A percentile compares a stretch with the other conserved stretches of the same genome.
Evolutionary conservation across 257 asterid species (phyloP).

Genomic region (Scutellaria minor): DNA sequence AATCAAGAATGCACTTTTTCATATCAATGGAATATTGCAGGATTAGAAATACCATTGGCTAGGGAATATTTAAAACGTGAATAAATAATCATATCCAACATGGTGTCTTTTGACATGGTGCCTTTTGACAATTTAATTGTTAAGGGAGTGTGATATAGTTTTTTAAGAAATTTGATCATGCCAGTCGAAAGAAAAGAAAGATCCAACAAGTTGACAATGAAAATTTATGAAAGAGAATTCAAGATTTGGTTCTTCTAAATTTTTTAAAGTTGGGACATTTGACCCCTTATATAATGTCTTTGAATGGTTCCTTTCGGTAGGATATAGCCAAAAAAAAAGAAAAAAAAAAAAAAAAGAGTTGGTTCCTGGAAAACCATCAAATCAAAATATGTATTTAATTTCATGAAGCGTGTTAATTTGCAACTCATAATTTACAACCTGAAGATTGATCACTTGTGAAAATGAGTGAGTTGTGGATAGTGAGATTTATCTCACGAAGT

Average conservation of each 20-base stretch:
- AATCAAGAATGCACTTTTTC: constrained; percentile 16
- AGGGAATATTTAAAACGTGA: constrained; percentile 31
- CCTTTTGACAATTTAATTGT: neutral
- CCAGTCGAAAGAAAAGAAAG: neutral
- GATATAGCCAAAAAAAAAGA: no score
- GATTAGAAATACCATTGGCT: constrained; percentile 29
- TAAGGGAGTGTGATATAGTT: neutral
- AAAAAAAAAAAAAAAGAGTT: no score
- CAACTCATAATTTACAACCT: no score
- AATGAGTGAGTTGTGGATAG: no score
- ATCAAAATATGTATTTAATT: no score
- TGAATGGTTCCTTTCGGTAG: no score
- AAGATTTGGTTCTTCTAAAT: constrained; percentile 1
- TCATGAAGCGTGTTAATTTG: no score
- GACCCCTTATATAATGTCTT: neutral
- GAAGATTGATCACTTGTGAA: no score
- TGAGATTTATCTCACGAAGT: no score
- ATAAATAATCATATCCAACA: constrained; percentile 26
- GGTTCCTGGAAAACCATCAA: no score
- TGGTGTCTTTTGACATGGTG: constrained; percentile 26
- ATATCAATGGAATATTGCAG: constrained; percentile 27
- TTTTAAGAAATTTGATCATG: neutral
- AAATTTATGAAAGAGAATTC: neutral
- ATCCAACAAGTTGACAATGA: constrained; percentile 22
- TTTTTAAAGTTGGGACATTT: neutral